Percentiles rank a stretch among this genome's conserved stretches.
These are phyloP conservation scores for Prototheca wickerhamii DNA, from an alignment of 163 green algal genomes.

Conservation along the genomic window DNA sequence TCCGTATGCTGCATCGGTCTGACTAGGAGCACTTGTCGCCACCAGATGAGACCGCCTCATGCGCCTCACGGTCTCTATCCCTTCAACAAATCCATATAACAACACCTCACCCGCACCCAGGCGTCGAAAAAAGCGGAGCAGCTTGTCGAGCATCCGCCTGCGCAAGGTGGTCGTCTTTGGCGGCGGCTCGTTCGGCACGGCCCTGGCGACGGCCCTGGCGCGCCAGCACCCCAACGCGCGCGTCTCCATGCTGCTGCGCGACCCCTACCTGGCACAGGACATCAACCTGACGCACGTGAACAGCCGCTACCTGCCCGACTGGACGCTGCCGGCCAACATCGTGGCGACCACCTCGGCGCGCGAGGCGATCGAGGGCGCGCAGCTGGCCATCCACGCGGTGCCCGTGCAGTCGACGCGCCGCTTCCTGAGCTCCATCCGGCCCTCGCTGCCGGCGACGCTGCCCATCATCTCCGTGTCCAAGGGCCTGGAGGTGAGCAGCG, in stretches of 20 bases:
- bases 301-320: slow-evolving; percentile 80
- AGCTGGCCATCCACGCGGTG: slow-evolving; percentile 90
- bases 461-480: slow-evolving; percentile 94
- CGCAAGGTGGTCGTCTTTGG: slow-evolving; percentile 92
- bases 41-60: too few relatives aligned
- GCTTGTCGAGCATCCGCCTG: neutral
- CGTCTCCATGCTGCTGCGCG: slow-evolving; percentile 83
- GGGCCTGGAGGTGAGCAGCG: slow-evolving; percentile 68
- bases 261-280: slow-evolving; percentile 66
- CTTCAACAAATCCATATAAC: neutral
- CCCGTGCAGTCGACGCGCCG: slow-evolving; percentile 81
- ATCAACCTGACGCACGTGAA: slow-evolving; percentile 90
- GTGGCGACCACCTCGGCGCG: slow-evolving; percentile 69
- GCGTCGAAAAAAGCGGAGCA: neutral
- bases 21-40: too few relatives aligned
- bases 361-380: slow-evolving; percentile 71
- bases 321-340: slow-evolving; percentile 83
- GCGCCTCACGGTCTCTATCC: too few relatives aligned
- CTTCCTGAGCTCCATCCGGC: slow-evolving; percentile 63
- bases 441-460: slow-evolving; percentile 65
- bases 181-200: slow-evolving; percentile 93
- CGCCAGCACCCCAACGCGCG: slow-evolving; percentile 69
- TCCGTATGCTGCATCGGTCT: too few relatives aligned
- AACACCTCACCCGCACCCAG: neutral
- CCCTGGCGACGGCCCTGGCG: slow-evolving; percentile 79